Conservation (phyloP, 306 rosid genomes). For the Astragalus glycyphyllos region DNA sequence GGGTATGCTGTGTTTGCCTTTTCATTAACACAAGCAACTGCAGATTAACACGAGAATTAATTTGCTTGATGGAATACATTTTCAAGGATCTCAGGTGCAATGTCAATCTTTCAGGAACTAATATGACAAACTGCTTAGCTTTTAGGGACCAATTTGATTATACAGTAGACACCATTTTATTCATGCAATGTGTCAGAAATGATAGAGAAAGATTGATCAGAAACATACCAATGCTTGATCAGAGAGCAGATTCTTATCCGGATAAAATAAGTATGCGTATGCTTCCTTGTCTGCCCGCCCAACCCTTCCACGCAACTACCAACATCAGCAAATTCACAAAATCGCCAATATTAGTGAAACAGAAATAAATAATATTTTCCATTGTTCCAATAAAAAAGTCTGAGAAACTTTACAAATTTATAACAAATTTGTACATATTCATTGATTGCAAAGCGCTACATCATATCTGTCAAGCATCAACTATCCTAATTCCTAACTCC, state of each 20-base stretch:
- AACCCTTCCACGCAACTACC: slow-evolving; percentile 95
- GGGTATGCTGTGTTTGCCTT: neutral
- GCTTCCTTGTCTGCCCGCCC: slow-evolving; percentile 99
- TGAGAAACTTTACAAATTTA: neutral
- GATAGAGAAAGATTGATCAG: slow-evolving; percentile 38
- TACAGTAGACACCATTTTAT: slow-evolving; percentile 28
- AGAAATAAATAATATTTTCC: slow-evolving; percentile 5
- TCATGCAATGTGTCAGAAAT: slow-evolving; percentile 22
- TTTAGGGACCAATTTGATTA: neutral
- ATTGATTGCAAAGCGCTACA: slow-evolving; percentile 10
- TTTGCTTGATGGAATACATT: neutral
- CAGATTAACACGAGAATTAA: neutral
- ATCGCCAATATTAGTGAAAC: slow-evolving; percentile 30
- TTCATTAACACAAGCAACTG: neutral
- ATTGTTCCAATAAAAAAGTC: slow-evolving; percentile 1
- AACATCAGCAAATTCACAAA: slow-evolving; percentile 40
- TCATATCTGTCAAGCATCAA: slow-evolving; percentile 11
- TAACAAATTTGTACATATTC: neutral
- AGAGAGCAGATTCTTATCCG: slow-evolving; percentile 75
- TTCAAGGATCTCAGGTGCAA: neutral
- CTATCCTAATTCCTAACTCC: slow-evolving; percentile 24
- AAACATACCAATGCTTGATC: slow-evolving; percentile 70
- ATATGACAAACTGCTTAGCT: neutral
- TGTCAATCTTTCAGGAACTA: neutral
- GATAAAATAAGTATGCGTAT: slow-evolving; percentile 86